These are phyloP conservation scores for Inga laurina DNA, from an alignment of 306 rosid genomes.

Conservation along the genomic window DNA sequence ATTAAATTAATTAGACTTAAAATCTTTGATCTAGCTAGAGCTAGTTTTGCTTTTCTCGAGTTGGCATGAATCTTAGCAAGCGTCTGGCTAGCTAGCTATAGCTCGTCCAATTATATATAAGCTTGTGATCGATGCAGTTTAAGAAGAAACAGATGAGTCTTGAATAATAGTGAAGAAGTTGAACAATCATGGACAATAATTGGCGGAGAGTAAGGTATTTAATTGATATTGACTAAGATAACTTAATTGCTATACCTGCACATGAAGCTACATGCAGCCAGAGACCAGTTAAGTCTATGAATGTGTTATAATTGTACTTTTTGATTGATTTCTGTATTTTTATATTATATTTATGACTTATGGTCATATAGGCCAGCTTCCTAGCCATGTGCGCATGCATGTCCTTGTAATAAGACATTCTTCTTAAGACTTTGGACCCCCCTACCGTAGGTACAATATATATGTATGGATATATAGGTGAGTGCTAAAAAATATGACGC, in stretches of 20 bases:
- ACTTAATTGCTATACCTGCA: conserved; percentile 13
- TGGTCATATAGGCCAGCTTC: conserved; percentile 30
- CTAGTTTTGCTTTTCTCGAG: neutral
- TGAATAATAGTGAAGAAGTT: neutral
- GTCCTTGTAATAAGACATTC: conserved; percentile 33
- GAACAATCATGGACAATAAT: conserved; percentile 34
- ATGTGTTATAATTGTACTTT: conserved; percentile 11
- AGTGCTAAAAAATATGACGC: neutral
- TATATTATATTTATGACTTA: conserved; percentile 12
- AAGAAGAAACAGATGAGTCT: neutral
- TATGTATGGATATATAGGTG: neutral
- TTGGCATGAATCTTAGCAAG: conserved; percentile 18
- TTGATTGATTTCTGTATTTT: neutral
- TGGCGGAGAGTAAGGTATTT: conserved; percentile 21
- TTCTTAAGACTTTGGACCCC: conserved; percentile 12
- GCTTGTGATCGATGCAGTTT: conserved; percentile 8
- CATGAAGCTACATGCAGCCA: conserved; percentile 18
- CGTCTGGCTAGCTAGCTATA: neutral
- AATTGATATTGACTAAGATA: conserved; percentile 17
- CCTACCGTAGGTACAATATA: neutral
- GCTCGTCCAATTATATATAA: neutral
- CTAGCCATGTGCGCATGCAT: conserved; percentile 48
- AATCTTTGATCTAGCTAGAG: conserved; percentile 7
- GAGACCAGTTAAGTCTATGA: conserved; percentile 15
- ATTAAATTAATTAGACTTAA: neutral